Conservation (phyloP, 2,329 filamentous ascomycete genomes). For the Fusarium floridanum region DNA sequence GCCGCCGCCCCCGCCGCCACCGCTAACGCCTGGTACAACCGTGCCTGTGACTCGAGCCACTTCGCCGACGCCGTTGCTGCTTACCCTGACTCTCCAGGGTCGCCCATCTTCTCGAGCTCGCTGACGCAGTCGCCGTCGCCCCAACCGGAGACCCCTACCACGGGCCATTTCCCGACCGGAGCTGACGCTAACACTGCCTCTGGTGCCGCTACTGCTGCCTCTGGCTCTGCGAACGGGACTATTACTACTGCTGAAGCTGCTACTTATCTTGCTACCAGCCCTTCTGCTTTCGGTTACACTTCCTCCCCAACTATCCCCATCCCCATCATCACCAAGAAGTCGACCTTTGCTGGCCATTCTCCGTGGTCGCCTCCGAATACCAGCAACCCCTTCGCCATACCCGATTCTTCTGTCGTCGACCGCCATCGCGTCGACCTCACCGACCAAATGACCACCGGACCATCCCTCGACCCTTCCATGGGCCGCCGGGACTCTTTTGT, state of each 20-base stretch:
- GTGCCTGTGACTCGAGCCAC: conserved; percentile 43
- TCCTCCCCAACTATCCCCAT: conserved; percentile 51
- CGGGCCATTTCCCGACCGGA: conserved; percentile 44
- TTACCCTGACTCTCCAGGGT: conserved; percentile 52
- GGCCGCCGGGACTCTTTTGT: conserved; percentile 75
- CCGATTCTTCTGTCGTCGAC: conserved; percentile 46
- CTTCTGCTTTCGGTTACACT: conserved; percentile 35
- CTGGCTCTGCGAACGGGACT: conserved; percentile 41
- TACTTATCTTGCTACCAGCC: conserved; percentile 35
- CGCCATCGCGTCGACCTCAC: conserved; percentile 43
- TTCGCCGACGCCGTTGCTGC: conserved; percentile 44
- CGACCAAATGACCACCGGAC: conserved; percentile 70
- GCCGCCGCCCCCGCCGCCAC: conserved; percentile 42
- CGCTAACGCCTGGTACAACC: conserved; percentile 37
- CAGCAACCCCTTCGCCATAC: conserved; percentile 42
- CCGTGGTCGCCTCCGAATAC: conserved; percentile 2
- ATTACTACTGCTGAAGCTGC: conserved; percentile 43
- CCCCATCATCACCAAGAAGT: conserved; percentile 34
- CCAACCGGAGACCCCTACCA: conserved; percentile 51
- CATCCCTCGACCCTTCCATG: conserved; percentile 68
- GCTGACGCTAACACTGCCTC: conserved; percentile 46
- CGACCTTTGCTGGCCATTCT: conserved; percentile 18
- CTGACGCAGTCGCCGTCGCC: conserved; percentile 54
- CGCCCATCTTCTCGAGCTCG: conserved; percentile 50
- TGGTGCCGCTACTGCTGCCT: conserved; percentile 42